Conservation (phyloP, 2,329 filamentous ascomycete genomes). For the Verticillium albo-atrum region DNA sequence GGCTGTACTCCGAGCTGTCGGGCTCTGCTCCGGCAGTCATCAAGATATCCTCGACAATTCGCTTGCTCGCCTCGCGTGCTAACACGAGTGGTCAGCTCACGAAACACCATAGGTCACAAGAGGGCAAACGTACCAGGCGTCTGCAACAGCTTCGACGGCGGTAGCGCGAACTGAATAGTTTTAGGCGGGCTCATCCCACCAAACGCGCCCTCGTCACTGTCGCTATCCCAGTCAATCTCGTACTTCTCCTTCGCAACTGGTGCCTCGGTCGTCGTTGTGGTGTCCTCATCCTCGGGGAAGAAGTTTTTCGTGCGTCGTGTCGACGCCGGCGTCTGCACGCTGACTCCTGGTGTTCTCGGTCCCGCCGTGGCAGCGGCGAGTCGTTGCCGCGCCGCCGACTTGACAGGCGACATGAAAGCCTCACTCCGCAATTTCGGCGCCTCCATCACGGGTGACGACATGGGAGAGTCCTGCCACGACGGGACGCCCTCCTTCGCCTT, state of each 20-base stretch:
- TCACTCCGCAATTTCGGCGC: slow-evolving; percentile 81
- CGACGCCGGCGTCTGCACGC: slow-evolving; percentile 71
- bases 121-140: slow-evolving; percentile 57
- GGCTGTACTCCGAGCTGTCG: slow-evolving; percentile 55
- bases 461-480: slow-evolving; percentile 53
- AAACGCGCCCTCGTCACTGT: slow-evolving; percentile 59
- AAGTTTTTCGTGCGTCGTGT: slow-evolving; percentile 47
- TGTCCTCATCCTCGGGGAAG: slow-evolving; percentile 27
- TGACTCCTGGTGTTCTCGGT: slow-evolving; percentile 75
- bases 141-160: slow-evolving; percentile 71
- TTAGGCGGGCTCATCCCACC: slow-evolving; percentile 86
- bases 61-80: slow-evolving; percentile 76
- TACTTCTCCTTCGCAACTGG: slow-evolving; percentile 31
- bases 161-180: slow-evolving; percentile 81
- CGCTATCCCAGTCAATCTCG: slow-evolving; percentile 70
- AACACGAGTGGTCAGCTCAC: slow-evolving; percentile 12
- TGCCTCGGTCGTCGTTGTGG: slow-evolving; percentile 16
- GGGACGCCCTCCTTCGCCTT: slow-evolving; percentile 28
- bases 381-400: slow-evolving; percentile 38
- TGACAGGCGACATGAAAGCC: slow-evolving; percentile 73
- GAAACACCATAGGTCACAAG: background rate
- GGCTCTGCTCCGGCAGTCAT: slow-evolving; percentile 66
- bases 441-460: slow-evolving; percentile 72
- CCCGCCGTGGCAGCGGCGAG: slow-evolving; percentile 36
- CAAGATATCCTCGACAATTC: slow-evolving; percentile 77